Percentiles rank a stretch among this genome's conserved stretches.
Conservation (phyloP, 2,329 filamentous ascomycete species). For the Thelonectria blattea region DNA sequence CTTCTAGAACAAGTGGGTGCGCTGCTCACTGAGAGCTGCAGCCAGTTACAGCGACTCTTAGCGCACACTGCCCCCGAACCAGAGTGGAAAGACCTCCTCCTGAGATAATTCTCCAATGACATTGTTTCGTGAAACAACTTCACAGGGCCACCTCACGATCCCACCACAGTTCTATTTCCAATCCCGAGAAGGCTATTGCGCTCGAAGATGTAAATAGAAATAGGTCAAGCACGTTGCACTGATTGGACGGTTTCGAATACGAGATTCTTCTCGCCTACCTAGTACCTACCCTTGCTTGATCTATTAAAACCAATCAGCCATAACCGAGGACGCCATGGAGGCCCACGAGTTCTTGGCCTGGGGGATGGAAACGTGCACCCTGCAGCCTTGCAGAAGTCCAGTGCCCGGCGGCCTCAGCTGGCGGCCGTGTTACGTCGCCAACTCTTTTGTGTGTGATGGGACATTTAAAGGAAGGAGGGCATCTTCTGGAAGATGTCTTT, state of each 20-base stretch:
- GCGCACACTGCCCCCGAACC: conserved; percentile 5
- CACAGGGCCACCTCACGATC: background rate
- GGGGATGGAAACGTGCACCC: background rate
- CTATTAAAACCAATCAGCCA: background rate
- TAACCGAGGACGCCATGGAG: background rate
- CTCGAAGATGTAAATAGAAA: background rate
- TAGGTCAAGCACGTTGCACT: background rate
- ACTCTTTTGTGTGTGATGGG: background rate
- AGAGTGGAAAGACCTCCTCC: too few relatives aligned
- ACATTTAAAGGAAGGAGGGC: background rate
- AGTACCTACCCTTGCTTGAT: background rate
- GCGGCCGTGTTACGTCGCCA: background rate
- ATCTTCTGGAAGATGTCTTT: background rate
- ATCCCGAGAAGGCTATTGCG: background rate
- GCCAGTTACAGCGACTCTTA: conserved; percentile 6
- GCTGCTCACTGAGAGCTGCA: conserved; percentile 9
- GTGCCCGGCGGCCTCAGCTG: background rate
- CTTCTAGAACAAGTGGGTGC: too few relatives aligned
- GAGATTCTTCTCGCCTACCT: background rate
- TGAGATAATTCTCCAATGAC: background rate
- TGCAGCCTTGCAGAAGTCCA: background rate
- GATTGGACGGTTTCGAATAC: background rate
- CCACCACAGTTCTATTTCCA: background rate
- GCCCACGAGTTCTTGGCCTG: background rate
- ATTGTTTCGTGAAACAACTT: background rate